Base-by-base conservation (phyloP, 192 early-diverging fungal genomes). In the Rhizoclosmatium sp. region DNA sequence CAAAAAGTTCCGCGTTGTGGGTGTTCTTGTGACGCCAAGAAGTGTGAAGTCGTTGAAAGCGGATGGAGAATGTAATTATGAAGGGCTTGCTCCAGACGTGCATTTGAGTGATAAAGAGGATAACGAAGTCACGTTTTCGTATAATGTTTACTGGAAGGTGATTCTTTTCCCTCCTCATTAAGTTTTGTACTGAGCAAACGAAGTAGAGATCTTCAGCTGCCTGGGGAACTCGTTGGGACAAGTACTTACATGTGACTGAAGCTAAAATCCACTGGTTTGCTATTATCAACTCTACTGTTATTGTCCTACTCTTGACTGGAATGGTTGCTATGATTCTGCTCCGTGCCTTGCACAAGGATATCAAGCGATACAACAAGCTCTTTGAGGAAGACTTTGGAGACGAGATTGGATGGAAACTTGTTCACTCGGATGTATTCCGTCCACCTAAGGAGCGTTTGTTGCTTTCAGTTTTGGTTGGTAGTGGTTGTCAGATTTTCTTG, bases 1-100 rank as follows among this genome's bases (percentile, higher is more conserved):
- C 39, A 84, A 91, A 7, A 85, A 76, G 31, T 80, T 89, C 76
- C 92, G 97, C 39, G 94, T 99, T 14, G 96, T 99, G 44, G 96
- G 97, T 51, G 92, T 97, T 3, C 74, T 92, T 5, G 93, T 97
- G 4, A 81, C 79, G 41, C 96, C 96, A 12, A 80, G 68, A 59
- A 94, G 92, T 82, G 83, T 86, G 41, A 76, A 82, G 71, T 81
- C 12, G 67, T 74, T 71, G 7, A 61, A 75, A 21, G 66, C n/a
- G 31, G 39, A 9, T 3, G 49, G 39, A 46, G 51, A 80, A 3
- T 73, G 70, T 65, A 42, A 54, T 41, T 79, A 68, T 60, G 62
- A 54, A 44, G 21, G 60, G 3, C 40, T 65, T 47, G 39, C 65
- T 40, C 51, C 79, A 9, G 46, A 45, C 42, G 39, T 81, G 12